Conservation (phyloP, 2,329 filamentous ascomycete genomes). For the Colletotrichum truncatum region DNA sequence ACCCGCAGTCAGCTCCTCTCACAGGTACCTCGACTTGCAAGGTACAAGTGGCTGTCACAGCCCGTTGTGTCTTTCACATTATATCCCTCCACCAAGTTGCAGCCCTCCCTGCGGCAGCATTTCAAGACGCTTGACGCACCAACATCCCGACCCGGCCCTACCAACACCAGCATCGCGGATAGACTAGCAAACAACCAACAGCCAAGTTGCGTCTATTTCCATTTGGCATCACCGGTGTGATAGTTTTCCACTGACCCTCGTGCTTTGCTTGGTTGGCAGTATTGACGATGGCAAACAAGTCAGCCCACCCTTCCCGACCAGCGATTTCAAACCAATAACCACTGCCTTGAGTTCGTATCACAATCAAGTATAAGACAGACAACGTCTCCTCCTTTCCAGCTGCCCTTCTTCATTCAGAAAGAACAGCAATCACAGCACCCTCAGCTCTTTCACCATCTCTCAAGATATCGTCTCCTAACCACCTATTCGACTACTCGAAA, state of each 20-base stretch:
- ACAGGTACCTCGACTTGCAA: slow-evolving; percentile 31
- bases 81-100: slow-evolving; percentile 30
- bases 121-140: slow-evolving; percentile 23
- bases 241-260: slow-evolving; percentile 20
- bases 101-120: slow-evolving; percentile 28
- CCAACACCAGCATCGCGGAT: slow-evolving; percentile 22
- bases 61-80: slow-evolving; percentile 17
- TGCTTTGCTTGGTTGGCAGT: slow-evolving; percentile 23
- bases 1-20: slow-evolving; percentile 28
- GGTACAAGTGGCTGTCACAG: slow-evolving; percentile 28
- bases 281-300: slow-evolving; percentile 34
- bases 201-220: slow-evolving; percentile 22
- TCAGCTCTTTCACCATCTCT: background rate
- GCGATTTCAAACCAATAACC: slow-evolving; percentile 31
- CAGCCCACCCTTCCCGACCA: slow-evolving; percentile 28
- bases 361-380: slow-evolving; percentile 31
- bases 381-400: slow-evolving; percentile 8
- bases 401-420: slow-evolving; percentile 13
- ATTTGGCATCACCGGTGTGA: slow-evolving; percentile 32
- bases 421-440: background rate
- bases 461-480: background rate
- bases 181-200: slow-evolving; percentile 32
- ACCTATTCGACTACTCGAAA: too few species aligned
- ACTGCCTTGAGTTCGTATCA: slow-evolving; percentile 27
- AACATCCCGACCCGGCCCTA: slow-evolving; percentile 19